Base-by-base conservation (phyloP, 306 rosid genomes). In the Cyclanthera cordifolia region DNA sequence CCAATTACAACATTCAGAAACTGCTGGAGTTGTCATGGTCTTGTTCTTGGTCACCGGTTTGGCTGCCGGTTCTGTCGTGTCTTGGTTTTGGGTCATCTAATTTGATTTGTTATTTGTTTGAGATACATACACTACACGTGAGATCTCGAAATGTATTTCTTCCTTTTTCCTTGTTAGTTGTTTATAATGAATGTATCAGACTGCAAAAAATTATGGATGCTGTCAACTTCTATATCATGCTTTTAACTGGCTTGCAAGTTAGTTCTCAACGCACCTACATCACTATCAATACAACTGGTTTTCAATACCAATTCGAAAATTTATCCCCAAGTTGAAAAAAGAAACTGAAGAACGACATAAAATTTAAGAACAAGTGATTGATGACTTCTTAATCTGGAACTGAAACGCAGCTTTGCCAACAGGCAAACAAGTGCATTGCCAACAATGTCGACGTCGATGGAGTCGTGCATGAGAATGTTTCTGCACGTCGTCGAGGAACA, bases 71-170 rank as follows among this genome's bases (percentile, higher is more conserved):
- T 87, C 96, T 66, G 23, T 93, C 73, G 67, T 86, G 64, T 81
- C 96, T 78, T 93, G 98, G 96, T 87, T 87, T 51, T 89, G 96
- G 96, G 85, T 89, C 69, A 54, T 89, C 50, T 93, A 86, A 84
- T 71, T 25, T 11, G 30, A 6, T 55, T 55, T 55, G 17, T 13
- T 55, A 55, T 55, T 55, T 23, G 7, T 11, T 4, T 23, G 37
- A 12, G 34, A 55, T 34, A 9, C 19, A 34, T 32, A 32, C 37
- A 28, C 37, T 32, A 32, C 0, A 34, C 41, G 7, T 34, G 8
- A 6, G 41, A 34, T 34, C 41, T 34, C 41, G 41, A 34, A 34
- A 34, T 34, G 41, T 6, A 34, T 34, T 34, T 34, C 41, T 8
- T 34, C 41, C 9, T 34, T 1, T 34, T 6, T 34, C 41, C 41